Conservation (phyloP, 2,329 filamentous ascomycete genomes). For the Colletotrichum sp. region DNA sequence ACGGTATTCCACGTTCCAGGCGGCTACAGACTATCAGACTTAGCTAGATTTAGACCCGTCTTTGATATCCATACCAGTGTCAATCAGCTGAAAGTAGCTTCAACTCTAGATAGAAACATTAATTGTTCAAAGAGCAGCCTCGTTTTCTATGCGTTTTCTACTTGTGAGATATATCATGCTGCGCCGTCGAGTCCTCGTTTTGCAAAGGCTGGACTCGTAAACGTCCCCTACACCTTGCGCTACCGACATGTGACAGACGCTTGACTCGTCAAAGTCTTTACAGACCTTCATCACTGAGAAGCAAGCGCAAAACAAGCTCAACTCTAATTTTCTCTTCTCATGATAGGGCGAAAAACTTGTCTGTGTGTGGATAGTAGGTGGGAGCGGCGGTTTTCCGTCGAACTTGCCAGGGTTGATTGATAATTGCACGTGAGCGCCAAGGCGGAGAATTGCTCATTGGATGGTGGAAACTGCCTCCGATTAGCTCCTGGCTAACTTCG, state of each 20-base stretch:
- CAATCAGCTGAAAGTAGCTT: background rate
- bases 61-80: background rate
- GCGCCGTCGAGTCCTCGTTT: no score
- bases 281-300: background rate
- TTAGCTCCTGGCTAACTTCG: background rate
- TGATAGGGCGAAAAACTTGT: background rate
- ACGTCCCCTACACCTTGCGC: background rate
- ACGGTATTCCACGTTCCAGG: background rate
- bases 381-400: background rate
- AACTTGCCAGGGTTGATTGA: background rate
- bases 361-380: background rate
- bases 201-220: background rate
- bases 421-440: background rate
- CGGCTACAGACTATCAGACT: background rate
- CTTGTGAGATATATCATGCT: background rate
- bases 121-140: no score
- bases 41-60: background rate
- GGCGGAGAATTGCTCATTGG: background rate
- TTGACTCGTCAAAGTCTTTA: background rate
- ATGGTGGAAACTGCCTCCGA: background rate
- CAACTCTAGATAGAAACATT: no score
- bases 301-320: background rate
- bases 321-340: background rate
- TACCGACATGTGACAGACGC: background rate
- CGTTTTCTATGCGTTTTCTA: background rate